Conservation (phyloP, 2,329 filamentous ascomycete species). For the Albifimbria verrucaria region DNA sequence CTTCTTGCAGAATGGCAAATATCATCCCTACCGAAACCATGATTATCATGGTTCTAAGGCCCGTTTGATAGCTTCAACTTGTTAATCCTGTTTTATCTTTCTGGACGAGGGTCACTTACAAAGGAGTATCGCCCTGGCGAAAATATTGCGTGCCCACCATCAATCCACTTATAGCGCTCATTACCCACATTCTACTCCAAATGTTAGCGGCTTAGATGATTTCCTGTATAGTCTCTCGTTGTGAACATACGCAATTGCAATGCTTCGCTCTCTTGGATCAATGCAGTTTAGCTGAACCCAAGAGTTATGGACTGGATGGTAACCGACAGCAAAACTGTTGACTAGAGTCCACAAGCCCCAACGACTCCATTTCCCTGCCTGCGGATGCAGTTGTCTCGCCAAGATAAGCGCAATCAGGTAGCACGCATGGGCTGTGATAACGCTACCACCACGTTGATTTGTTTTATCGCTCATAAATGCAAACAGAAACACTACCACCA, state of each 20-base stretch:
- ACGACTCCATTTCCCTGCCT: slow-evolving; percentile 43
- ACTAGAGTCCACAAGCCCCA: slow-evolving; percentile 48
- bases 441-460: slow-evolving; percentile 33
- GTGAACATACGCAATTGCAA: slow-evolving; percentile 38
- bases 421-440: slow-evolving; percentile 40
- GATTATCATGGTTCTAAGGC: slow-evolving; percentile 41
- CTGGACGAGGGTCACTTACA: slow-evolving; percentile 13
- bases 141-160: slow-evolving; percentile 50
- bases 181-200: slow-evolving; percentile 34
- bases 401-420: slow-evolving; percentile 44
- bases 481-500: slow-evolving; percentile 44
- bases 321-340: slow-evolving; percentile 46
- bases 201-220: not conserved
- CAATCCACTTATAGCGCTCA: slow-evolving; percentile 43
- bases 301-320: slow-evolving; percentile 48
- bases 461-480: slow-evolving; percentile 44
- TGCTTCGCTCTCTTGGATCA: slow-evolving; percentile 41
- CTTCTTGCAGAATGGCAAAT: slow-evolving; percentile 36
- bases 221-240: slow-evolving; percentile 8
- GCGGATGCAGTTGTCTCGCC: slow-evolving; percentile 35
- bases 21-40: slow-evolving; percentile 39
- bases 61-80: slow-evolving; percentile 35
- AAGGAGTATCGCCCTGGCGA: slow-evolving; percentile 33
- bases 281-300: slow-evolving; percentile 49
- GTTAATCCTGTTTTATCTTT: not conserved